Base-by-base conservation (phyloP, 2,329 filamentous ascomycete genomes). In the Colletotrichum abscissum region DNA sequence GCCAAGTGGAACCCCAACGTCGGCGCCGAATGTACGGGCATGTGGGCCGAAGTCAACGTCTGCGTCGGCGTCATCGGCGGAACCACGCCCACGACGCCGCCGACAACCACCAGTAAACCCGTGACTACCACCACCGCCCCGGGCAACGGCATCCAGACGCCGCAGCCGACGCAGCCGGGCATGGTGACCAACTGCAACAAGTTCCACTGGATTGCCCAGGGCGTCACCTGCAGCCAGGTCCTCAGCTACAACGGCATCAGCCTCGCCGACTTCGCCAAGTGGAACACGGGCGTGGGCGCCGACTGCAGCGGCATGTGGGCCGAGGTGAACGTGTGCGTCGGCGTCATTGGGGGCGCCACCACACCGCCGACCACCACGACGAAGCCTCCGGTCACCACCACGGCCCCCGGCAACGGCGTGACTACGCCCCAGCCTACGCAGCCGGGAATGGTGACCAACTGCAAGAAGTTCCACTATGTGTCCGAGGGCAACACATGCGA, bases 401-500 rank as follows among this genome's bases (percentile, higher is more conserved):
- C 33, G 33, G 11, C 33, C 33, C 33, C 33, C 33, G 33, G 33
- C 33, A 35, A 35, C 33, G 33, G 33, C 33, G 33, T 35, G 11
- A 35, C 33, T 35, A 35, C 33, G 33, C 33, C 33, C 72, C 30
- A 62, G 67, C 35, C 35, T 2, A 68, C 59, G 1, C 69, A 72
- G 26, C 63, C 63, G 26, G 63, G 63, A 2, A 72, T 72, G 52
- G 69, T 72, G 11, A 67, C 67, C 8, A 79, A 79, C 67, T 81
- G 80, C 33, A 77, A 80, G 5, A 78, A 75, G 52, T 82, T 81
- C 62, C 73, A 81, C 67, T 63, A 74, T 4, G 72, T 81, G 0
- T 28, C 73, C 4, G 60, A 16, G 0, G 78, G 75, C 1, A 77
- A 80, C 7, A 73, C 59, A 7, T 83, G 80, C 55, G 63, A 52